Base-by-base conservation (phyloP, 208 protist species). In the Crithidia thermophila region DNA sequence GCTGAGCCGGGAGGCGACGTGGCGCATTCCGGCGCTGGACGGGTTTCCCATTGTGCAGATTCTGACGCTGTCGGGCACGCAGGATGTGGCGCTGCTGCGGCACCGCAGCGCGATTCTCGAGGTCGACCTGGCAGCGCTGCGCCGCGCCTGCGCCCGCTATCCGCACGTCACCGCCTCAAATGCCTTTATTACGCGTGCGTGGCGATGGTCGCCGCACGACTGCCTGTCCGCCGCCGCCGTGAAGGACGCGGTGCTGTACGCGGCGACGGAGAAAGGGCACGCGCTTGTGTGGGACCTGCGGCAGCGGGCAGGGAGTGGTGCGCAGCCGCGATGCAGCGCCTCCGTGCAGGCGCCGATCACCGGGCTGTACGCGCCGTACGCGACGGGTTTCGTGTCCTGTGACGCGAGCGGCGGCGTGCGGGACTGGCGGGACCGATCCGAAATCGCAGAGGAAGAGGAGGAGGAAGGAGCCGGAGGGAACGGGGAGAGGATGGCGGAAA, bases 251-350 rank as follows among this genome's bases (percentile, higher is more conserved):
- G n/a, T 61, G 34, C 69, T 93, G 31, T 79, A 73, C 50, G 82
- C 78, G 0, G 84, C 71, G 2, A 90, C 81, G n/a, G 81, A 87
- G 63, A 71, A 80, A 1, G 87, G 87, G n/a, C 62, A 71, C 37
- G 67, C 90, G 27, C 62, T 93, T 0, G 34, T 87, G 27, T 90
- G 87, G 87, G 87, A 92, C 75, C 64, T 84, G 5, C 77, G 81
- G 7, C 42, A 53, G 18, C 39, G n/a, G n/a, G n/a, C n/a, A n/a
- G n/a, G n/a, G n/a, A n/a, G n/a, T n/a, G n/a, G n/a, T n/a, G 43
- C 50, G 27, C 67, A 61, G 49, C 59, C 39, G 56, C 67, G 27
- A 18, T 68, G 76, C 67, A 78, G 79, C 61, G 66, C 47, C 43
- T 55, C 55, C 18, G 47, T 75, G 6, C 71, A 73, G 20, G 65